Percentiles rank a stretch among this genome's conserved stretches.
Evolutionary conservation across 2,329 filamentous ascomycete species (phyloP).

Genomic region (Aureobasidium sp.): DNA sequence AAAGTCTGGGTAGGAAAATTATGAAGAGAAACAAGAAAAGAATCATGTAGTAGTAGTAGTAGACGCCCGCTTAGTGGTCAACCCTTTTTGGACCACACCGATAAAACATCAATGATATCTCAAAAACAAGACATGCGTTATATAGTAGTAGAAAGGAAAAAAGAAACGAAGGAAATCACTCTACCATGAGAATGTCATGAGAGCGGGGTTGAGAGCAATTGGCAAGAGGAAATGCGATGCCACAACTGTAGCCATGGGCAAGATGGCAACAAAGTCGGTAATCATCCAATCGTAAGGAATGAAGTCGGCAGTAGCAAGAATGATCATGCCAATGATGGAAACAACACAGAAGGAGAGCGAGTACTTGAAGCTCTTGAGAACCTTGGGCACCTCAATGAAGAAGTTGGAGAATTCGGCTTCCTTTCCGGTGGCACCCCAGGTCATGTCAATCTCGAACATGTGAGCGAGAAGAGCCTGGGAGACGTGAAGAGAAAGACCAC

Average conservation of each 20-base stretch:
- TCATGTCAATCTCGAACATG: conserved; percentile 82
- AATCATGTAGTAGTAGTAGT: not conserved
- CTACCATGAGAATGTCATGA: conserved; percentile 75
- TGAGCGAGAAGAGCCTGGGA: conserved; percentile 72
- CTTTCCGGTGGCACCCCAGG: conserved; percentile 78
- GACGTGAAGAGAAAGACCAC: conserved; percentile 73
- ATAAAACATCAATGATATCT: conserved; percentile 2
- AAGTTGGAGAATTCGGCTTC: conserved; percentile 77
- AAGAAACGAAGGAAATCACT: not conserved
- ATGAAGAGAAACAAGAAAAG: not conserved
- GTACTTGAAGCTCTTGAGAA: conserved; percentile 72
- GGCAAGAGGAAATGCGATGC: conserved; percentile 64
- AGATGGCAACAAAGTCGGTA: conserved; percentile 54
- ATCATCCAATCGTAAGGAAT: conserved; percentile 53
- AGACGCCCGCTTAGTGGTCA: not conserved
- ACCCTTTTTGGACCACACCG: not conserved
- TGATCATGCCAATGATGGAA: conserved; percentile 56
- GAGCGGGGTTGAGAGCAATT: conserved; percentile 66
- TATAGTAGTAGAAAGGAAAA: not conserved
- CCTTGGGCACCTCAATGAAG: conserved; percentile 74
- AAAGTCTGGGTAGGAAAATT: not conserved
- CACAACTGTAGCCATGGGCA: conserved; percentile 67
- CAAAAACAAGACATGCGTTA: not conserved
- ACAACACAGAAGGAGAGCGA: conserved; percentile 56
- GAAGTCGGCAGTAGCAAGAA: conserved; percentile 57